Conservation (phyloP, 371 early-diverging fungal genomes). For the Blakeslea trispora region DNA sequence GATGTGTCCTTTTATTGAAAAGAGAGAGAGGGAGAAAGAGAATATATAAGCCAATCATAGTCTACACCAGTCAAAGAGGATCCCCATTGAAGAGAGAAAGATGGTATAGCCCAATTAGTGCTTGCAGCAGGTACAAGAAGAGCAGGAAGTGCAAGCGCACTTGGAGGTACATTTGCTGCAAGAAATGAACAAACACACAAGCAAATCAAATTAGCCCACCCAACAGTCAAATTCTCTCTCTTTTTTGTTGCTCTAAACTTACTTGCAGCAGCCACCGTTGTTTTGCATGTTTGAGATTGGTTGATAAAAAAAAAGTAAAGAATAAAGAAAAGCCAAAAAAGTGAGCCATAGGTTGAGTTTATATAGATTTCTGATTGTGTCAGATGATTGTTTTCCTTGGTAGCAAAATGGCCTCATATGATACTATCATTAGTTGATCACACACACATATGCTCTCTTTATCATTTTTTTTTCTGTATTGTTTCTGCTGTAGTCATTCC, state of each 20-base stretch:
- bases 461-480: too few species aligned
- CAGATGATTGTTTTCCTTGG: not conserved
- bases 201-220: too few species aligned
- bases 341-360: too few species aligned
- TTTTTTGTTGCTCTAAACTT: conserved; percentile 13
- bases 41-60: too few species aligned
- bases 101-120: conserved; percentile 14
- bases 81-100: not conserved
- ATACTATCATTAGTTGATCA: not conserved
- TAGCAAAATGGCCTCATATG: not conserved
- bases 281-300: conserved; percentile 26
- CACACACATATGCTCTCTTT: not conserved
- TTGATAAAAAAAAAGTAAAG: conserved; percentile 46
- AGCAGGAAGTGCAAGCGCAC: conserved; percentile 25
- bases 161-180: conserved; percentile 24
- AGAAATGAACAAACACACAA: too few species aligned
- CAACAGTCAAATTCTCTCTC: not conserved
- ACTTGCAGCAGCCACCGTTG: conserved; percentile 34
- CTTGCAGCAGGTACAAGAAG: conserved; percentile 13
- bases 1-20: too few species aligned
- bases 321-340: too few species aligned
- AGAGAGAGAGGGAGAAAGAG: too few species aligned
- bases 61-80: conserved; percentile 11
- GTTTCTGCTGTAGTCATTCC: too few species aligned
- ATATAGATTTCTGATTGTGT: too few species aligned